phyloP scores from a whole-genome alignment of 306 rosid species.

The Malus sylvestris region DNA sequence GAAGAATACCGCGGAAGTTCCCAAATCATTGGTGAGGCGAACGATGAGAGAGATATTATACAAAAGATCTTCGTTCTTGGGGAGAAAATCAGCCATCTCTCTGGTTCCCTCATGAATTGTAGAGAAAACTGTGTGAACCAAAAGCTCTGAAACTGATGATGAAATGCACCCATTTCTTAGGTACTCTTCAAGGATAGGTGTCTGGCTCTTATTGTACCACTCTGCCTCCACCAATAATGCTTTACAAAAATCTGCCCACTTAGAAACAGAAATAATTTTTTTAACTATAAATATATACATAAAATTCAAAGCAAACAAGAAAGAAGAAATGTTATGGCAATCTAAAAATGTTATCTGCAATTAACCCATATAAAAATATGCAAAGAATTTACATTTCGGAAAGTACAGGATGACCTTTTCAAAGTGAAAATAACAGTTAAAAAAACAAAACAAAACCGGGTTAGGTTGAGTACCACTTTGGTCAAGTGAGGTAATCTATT shows the following conservation, averaged over 20 bases:
- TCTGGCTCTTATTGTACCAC: slow-evolving; percentile 39
- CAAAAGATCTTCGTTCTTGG: slow-evolving; percentile 13
- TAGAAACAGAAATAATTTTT: not conserved
- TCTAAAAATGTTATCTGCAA: no score
- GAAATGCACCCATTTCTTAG: slow-evolving; percentile 48
- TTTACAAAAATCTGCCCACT: slow-evolving; percentile 58
- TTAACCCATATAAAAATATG: no score
- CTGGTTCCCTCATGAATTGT: slow-evolving; percentile 1
- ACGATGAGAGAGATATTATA: slow-evolving; percentile 24
- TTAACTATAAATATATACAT: not conserved
- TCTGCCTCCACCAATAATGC: slow-evolving; percentile 50
- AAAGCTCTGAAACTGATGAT: slow-evolving; percentile 40
- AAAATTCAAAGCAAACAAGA: not conserved
- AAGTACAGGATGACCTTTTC: no score
- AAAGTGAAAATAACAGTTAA: no score
- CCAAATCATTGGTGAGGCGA: slow-evolving; percentile 29
- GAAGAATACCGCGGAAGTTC: slow-evolving; percentile 22
- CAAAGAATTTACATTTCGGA: no score
- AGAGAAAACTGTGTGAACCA: slow-evolving; percentile 32
- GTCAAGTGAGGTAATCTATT: slow-evolving; percentile 23
- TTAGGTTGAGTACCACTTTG: slow-evolving; percentile 27
- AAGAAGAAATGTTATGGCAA: no score
- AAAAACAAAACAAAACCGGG: not conserved
- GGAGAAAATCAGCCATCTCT: slow-evolving; percentile 8
- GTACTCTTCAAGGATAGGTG: slow-evolving; percentile 42